Evolutionary conservation across 805 yeast species (phyloP), one percentile per base, ranked within the genome.

Genomic region (Candida maesae): DNA sequence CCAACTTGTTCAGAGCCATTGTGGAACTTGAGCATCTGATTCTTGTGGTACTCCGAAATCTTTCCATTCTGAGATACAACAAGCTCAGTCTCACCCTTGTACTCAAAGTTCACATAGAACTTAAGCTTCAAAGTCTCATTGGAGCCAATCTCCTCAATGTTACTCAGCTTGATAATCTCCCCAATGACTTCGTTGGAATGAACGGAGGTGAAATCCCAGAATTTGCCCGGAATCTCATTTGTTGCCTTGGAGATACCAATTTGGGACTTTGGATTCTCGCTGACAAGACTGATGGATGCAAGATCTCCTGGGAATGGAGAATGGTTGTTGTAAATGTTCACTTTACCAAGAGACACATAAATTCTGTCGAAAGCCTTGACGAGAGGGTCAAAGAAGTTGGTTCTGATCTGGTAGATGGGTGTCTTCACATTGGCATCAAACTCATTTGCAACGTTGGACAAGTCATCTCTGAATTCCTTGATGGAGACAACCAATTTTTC

Each of bases 161-260:
- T 85, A 46, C 74, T 69, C 13, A 86, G 67, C 53, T 78, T 78
- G 34, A 88, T 73, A 26, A 75, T 68, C 58, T 87, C 95, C 26
- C 90, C 84, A 42, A 87, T 67, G 12, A 70, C 67, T 62, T 88
- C 96, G 30, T 76, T 81, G 1, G 87, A 78, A 49, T 72, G 69
- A 11, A 84, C 86, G 2, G 91, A 79, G 9, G 84, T 73, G 52
- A 88, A 84, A 40, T 76, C 78, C 95, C 95, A 87, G 7, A 60
- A 47, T 19, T 66, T 58, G 30, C 64, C 60, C 9, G 70, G 71
- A 13, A 60, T 57, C 53, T 79, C 86, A 60, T 81, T 81, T 0
- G 85, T 73, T 11, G 84, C 87, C 55, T 79, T 79, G n/a, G 79
- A 73, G 56, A 86, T 83, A 5, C 67, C 61, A 25, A 81, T 65